phyloP scores from a whole-genome alignment of 768 basidiomycete species.

The Tylopilus sp. region DNA sequence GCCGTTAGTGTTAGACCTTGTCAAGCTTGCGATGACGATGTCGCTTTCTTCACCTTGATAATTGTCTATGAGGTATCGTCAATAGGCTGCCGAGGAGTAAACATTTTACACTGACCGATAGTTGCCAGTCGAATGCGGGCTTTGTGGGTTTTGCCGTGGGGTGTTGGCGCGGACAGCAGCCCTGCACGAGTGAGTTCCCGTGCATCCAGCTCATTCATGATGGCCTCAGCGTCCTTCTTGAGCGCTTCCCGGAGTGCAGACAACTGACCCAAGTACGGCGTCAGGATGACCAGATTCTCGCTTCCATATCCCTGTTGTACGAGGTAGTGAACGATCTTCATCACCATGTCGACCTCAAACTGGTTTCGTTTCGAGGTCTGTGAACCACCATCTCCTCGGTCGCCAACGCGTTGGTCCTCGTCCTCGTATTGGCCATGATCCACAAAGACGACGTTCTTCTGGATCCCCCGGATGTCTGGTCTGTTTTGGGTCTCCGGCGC shows the following conservation, averaged over 20 bases:
- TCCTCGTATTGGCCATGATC: conserved; percentile 56
- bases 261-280: conserved; percentile 68
- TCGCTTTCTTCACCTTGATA: conserved; percentile 77
- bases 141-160: conserved; percentile 35
- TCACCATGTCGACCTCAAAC: conserved; percentile 58
- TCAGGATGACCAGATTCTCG: conserved; percentile 58
- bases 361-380: conserved; percentile 59
- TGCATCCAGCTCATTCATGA: conserved; percentile 61
- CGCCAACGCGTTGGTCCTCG: conserved; percentile 37
- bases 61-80: conserved; percentile 45
- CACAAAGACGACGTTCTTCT: conserved; percentile 59
- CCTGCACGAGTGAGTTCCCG: conserved; percentile 57
- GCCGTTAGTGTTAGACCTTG: conserved; percentile 50
- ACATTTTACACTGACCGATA: conserved; percentile 43
- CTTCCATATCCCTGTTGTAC: conserved; percentile 66
- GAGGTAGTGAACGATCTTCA: conserved; percentile 64
- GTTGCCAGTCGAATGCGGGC: conserved; percentile 55
- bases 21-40: conserved; percentile 60
- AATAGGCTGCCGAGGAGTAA: neutral
- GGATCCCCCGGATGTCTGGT: conserved; percentile 50
- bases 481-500: conserved; percentile 48
- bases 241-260: conserved; percentile 46
- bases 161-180: conserved; percentile 38
- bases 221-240: conserved; percentile 47
- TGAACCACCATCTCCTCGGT: conserved; percentile 44